A percentile compares a stretch with the other conserved stretches of the same genome.
These are phyloP conservation scores for Pisolithus microcarpus DNA, from an alignment of 768 basidiomycete species.

Conservation along the genomic window DNA sequence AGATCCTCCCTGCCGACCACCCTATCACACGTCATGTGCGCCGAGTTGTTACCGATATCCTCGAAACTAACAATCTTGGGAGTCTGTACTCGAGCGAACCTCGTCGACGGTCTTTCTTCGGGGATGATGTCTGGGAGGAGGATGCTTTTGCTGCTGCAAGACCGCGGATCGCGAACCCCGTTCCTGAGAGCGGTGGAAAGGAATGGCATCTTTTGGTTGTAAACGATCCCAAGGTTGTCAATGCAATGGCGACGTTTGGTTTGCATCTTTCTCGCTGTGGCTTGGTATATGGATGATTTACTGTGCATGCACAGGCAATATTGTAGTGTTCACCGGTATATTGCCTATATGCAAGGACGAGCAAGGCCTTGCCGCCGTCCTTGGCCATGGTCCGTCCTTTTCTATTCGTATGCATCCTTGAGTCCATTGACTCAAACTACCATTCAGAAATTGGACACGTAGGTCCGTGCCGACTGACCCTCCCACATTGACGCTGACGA, in stretches of 20 bases:
- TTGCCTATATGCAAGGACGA: constrained; percentile 72
- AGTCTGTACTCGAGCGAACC: constrained; percentile 28
- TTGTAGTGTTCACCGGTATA: constrained; percentile 88
- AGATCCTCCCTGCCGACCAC: constrained; percentile 61
- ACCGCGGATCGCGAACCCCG: neutral
- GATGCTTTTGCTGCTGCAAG: constrained; percentile 13
- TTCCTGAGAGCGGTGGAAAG: constrained; percentile 19
- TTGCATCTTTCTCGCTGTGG: neutral
- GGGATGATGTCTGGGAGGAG: constrained; percentile 18
- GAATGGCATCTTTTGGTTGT: constrained; percentile 75
- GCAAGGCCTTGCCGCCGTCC: constrained; percentile 73
- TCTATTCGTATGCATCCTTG: neutral
- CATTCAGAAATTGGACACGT: constrained; percentile 71
- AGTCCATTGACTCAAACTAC: constrained; percentile 1
- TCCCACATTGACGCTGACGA: constrained; percentile 11
- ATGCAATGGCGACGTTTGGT: constrained; percentile 77
- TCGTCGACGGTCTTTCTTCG: neutral
- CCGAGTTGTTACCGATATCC: constrained; percentile 58
- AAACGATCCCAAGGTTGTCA: constrained; percentile 59
- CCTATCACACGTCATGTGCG: constrained; percentile 61
- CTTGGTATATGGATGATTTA: neutral
- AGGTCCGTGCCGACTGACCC: constrained; percentile 32
- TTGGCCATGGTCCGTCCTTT: constrained; percentile 62
- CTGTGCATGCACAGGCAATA: constrained; percentile 40
- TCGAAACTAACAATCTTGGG: constrained; percentile 69